These are phyloP conservation scores for Emmonsiellopsis sp. DNA, from an alignment of 2,329 filamentous ascomycete species.

Conservation along the genomic window DNA sequence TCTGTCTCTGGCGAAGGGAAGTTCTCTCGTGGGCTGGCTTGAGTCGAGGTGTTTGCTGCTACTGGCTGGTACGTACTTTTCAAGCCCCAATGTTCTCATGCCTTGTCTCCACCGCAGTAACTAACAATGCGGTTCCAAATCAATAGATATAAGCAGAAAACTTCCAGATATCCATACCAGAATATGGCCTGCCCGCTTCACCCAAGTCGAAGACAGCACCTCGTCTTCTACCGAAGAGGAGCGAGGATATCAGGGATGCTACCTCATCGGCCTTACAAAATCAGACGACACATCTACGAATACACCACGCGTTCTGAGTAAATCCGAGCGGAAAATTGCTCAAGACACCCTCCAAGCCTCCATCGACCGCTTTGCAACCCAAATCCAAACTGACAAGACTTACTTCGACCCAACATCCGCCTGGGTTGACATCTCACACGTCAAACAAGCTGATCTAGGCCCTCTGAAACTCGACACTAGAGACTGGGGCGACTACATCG, in stretches of 20 bases:
- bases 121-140: constrained; percentile 2
- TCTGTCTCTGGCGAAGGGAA: constrained; percentile 45
- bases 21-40: constrained; percentile 53
- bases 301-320: constrained; percentile 4
- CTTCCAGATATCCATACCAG: constrained; percentile 45
- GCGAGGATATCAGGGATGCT: constrained; percentile 50
- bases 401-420: constrained; percentile 24
- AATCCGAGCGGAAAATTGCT: constrained; percentile 35
- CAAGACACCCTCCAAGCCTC: constrained; percentile 35
- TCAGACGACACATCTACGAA: not conserved
- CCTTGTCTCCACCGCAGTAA: not conserved
- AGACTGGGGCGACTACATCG: constrained; percentile 9
- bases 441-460: constrained; percentile 15
- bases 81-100: constrained; percentile 4
- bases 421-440: constrained; percentile 27
- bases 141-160: constrained; percentile 46
- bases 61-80: constrained; percentile 45
- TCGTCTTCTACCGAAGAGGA: constrained; percentile 10
- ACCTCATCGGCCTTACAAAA: constrained; percentile 49
- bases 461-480: constrained; percentile 11
- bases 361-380: constrained; percentile 27
- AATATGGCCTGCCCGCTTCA: constrained; percentile 57
- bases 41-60: constrained; percentile 52
- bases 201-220: constrained; percentile 24
- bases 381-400: constrained; percentile 25